Percentiles rank a stretch among this genome's conserved stretches.
phyloP scores from a whole-genome alignment of 1,284 basidiomycete genomes.

The Kwoniella shivajii region DNA sequence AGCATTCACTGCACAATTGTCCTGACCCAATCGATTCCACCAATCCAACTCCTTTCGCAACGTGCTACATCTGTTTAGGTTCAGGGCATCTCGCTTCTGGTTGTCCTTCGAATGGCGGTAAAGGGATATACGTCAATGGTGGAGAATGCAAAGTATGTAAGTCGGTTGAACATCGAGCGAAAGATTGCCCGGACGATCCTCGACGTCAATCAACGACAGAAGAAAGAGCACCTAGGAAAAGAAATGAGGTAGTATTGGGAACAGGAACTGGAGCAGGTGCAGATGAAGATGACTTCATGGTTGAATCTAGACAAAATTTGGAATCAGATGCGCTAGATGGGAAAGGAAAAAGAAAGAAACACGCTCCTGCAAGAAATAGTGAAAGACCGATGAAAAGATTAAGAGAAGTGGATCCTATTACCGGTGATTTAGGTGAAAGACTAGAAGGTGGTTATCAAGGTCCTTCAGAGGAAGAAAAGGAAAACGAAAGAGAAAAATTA shows the following conservation, averaged over 20 bases:
- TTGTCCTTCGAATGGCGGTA: slow-evolving; percentile 77
- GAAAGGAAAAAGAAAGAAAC: slow-evolving; percentile 31
- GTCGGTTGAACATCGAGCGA: slow-evolving; percentile 80
- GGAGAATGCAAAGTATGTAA: slow-evolving; percentile 87
- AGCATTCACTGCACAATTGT: slow-evolving; percentile 77
- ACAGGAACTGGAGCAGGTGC: slow-evolving; percentile 62
- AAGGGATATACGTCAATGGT: slow-evolving; percentile 87
- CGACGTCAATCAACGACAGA: slow-evolving; percentile 48
- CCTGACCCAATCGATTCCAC: slow-evolving; percentile 65
- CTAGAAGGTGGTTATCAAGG: slow-evolving; percentile 6
- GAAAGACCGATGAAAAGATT: slow-evolving; percentile 28
- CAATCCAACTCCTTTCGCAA: slow-evolving; percentile 81
- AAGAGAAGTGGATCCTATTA: slow-evolving; percentile 19
- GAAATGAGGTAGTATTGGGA: slow-evolving; percentile 27
- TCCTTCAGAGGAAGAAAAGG: neutral
- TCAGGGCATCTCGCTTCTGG: slow-evolving; percentile 78
- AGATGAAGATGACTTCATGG: slow-evolving; percentile 92
- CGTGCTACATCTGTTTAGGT: slow-evolving; percentile 83
- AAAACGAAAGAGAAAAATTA: neutral
- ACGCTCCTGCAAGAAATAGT: slow-evolving; percentile 44
- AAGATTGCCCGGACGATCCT: slow-evolving; percentile 66
- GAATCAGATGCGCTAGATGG: slow-evolving; percentile 63
- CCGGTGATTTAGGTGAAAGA: slow-evolving; percentile 12
- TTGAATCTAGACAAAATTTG: slow-evolving; percentile 66
- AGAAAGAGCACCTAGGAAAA: slow-evolving; percentile 69